Base-by-base conservation (phyloP, 2,329 filamentous ascomycete genomes). In the Aspergillus spinulosporus region DNA sequence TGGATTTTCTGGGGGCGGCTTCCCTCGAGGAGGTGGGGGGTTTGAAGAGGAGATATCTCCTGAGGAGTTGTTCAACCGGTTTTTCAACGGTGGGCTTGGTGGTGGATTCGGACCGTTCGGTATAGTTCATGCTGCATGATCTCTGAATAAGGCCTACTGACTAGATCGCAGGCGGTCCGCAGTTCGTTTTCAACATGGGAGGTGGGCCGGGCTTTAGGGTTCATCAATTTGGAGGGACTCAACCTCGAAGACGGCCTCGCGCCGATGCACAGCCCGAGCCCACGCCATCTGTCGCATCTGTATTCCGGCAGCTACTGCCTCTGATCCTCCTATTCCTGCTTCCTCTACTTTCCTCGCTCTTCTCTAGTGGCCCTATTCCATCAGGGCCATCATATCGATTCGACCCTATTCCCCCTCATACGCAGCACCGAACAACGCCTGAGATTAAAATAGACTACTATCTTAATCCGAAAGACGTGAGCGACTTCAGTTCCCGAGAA, bases 1-100 rank as follows among this genome's bases (percentile, higher is more conserved):
- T 56, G 76, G 75, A 4, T 77, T 77, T 54, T 65, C 71, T 12
- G 71, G 72, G 21, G 83, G 82, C 42, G 82, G 81, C 39, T 78
- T 78, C 64, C 75, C 75, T 7, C 70, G 74, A 54, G 80, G 82
- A 37, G 80, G 79, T 29, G 79, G 83, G 12, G 86, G 87, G 80
- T 96, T 89, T 75, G 90, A 94, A 54, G 92, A 94, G 59, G 93
- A 97, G 72, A 90, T 99, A 66, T 96, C 89, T 53, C 92, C 94
- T 0, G 94, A 99, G 74, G 94, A 99, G 75, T 85, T 99, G 80
- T 99, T 99, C 78, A 88, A 93, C 71, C 86, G 93, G 61, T 99
- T 99, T 82, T 99, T 99, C 78, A 90, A 90, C 47, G 92, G 89
- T 42, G 87, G 82, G 6, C 70, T 74, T 63, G 75, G 75, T 39